These are phyloP conservation scores for Terana coerulea DNA, from an alignment of 768 basidiomycete genomes.

Conservation along the genomic window DNA sequence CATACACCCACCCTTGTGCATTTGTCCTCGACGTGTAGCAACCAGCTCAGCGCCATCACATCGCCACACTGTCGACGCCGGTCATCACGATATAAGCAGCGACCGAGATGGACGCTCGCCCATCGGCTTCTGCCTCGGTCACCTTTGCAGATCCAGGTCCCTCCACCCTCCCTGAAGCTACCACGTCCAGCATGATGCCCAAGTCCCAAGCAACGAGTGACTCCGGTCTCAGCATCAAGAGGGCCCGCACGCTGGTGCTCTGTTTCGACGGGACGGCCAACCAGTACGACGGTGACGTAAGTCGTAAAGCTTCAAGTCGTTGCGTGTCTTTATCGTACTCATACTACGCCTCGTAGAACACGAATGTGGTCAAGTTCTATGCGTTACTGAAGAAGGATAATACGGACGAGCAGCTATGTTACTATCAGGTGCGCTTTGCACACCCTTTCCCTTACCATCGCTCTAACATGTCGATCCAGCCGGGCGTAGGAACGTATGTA, in stretches of 20 bases:
- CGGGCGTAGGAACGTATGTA: constrained; percentile 49
- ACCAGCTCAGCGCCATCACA: too few species aligned
- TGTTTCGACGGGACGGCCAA: constrained; percentile 70
- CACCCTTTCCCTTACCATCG: too few species aligned
- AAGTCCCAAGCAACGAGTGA: neutral
- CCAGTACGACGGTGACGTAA: constrained; percentile 46
- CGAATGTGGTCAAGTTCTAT: constrained; percentile 71
- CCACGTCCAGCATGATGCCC: neutral
- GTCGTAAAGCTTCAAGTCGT: constrained; percentile 15
- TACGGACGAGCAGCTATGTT: constrained; percentile 46
- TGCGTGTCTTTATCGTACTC: neutral
- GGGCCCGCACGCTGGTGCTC: constrained; percentile 48
- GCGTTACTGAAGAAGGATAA: constrained; percentile 58
- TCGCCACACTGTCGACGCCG: too few species aligned
- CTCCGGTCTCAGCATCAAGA: neutral
- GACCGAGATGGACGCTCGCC: neutral
- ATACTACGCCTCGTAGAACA: constrained; percentile 37
- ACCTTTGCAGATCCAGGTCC: neutral
- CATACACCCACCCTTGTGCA: too few species aligned
- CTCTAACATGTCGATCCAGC: too few species aligned
- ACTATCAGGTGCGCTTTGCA: constrained; percentile 61
- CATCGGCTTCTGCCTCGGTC: neutral
- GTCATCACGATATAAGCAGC: too few species aligned
- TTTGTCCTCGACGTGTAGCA: too few species aligned
- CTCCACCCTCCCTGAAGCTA: neutral